These are phyloP conservation scores for Escallonia rubra DNA, from an alignment of 129 eudicot species.

Conservation along the genomic window DNA sequence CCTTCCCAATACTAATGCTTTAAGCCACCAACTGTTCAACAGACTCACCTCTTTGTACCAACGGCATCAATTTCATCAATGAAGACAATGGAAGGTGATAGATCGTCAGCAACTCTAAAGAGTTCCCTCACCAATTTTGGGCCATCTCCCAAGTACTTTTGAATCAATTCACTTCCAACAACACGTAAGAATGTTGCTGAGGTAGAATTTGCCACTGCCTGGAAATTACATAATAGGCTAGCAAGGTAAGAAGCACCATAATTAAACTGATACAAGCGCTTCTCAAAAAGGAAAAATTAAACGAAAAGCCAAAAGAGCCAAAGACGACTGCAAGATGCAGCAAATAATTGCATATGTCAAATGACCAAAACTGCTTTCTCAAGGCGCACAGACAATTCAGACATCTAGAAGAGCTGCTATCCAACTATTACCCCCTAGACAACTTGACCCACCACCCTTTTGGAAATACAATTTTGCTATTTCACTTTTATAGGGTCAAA, in stretches of 20 bases:
- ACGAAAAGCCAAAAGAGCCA: neutral
- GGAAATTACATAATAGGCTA: constrained; percentile 6
- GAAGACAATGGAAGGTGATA: constrained; percentile 92
- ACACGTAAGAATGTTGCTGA: constrained; percentile 97
- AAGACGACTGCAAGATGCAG: neutral
- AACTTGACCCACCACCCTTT: too few species aligned
- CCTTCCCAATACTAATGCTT: neutral
- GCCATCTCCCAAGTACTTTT: constrained; percentile 94
- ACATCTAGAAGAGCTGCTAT: too few species aligned
- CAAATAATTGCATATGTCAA: neutral
- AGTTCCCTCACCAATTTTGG: constrained; percentile 94
- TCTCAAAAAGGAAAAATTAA: neutral
- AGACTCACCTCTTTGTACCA: constrained; percentile 77
- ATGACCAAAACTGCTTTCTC: too few species aligned
- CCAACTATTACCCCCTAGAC: too few species aligned
- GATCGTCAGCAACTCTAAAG: constrained; percentile 93
- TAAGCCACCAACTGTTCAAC: neutral
- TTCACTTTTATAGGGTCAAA: too few species aligned
- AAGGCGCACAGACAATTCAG: too few species aligned
- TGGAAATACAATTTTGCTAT: too few species aligned
- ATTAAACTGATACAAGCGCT: too few species aligned
- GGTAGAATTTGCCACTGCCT: constrained; percentile 98
- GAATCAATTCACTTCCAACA: constrained; percentile 95
- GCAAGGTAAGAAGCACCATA: neutral
- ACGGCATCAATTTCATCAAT: constrained; percentile 96